Evolutionary conservation across 1,139 yeast species (phyloP).

Genomic region (Pichia norvegensis): DNA sequence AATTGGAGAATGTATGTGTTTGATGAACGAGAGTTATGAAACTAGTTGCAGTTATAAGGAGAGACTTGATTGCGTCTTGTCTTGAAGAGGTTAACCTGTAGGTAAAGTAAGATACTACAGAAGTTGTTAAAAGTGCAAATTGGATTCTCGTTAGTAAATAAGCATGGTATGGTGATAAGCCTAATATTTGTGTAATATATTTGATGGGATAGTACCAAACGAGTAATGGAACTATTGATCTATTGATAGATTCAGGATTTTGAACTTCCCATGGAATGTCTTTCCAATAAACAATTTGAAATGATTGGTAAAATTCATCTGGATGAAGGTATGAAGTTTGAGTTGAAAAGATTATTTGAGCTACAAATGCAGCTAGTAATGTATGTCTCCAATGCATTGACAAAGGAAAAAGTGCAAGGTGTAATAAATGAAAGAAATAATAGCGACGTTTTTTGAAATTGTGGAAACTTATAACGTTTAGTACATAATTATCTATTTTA

Average conservation of each 20-base stretch:
- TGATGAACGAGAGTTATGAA: conserved; percentile 77
- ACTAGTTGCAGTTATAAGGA: conserved; percentile 64
- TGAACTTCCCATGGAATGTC: conserved; percentile 81
- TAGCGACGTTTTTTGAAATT: background rate
- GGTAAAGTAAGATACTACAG: conserved; percentile 36
- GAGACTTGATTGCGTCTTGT: conserved; percentile 56
- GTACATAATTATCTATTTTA: background rate
- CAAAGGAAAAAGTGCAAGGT: background rate
- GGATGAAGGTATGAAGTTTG: conserved; percentile 90
- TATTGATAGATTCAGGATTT: conserved; percentile 44
- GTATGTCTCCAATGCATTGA: conserved; percentile 26
- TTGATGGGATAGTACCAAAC: conserved; percentile 63
- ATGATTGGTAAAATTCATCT: conserved; percentile 90
- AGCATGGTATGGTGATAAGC: conserved; percentile 37
- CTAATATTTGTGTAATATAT: conserved; percentile 27
- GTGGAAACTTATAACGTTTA: too few relatives aligned
- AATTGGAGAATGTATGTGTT: conserved; percentile 82
- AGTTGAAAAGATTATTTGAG: conserved; percentile 43
- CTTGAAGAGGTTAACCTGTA: conserved; percentile 46
- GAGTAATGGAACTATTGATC: conserved; percentile 69
- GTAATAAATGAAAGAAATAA: background rate
- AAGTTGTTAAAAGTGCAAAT: conserved; percentile 33
- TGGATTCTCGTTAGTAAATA: conserved; percentile 54
- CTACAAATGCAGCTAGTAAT: conserved; percentile 27
- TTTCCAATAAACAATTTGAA: conserved; percentile 61